Evolutionary conservation across 805 yeast species (phyloP).

Genomic region (Candida loeiensis): DNA sequence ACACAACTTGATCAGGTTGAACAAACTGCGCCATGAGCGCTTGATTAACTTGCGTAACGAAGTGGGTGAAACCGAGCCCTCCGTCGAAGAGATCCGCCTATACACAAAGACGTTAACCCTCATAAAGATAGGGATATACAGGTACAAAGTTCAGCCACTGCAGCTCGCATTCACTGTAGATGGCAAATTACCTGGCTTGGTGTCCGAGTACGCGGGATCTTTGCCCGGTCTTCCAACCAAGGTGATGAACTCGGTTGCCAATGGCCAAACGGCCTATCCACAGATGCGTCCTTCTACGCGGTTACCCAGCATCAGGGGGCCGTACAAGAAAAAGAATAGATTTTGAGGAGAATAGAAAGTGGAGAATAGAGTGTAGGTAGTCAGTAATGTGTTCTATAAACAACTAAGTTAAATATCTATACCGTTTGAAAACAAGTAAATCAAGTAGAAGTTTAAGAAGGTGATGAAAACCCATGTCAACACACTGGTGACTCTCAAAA

Average conservation of each 20-base stretch:
- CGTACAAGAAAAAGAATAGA: slow-evolving; percentile 34
- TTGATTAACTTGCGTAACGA: slow-evolving; percentile 20
- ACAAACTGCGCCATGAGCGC: slow-evolving; percentile 40
- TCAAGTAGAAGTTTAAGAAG: slow-evolving; percentile 38
- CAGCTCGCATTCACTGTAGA: slow-evolving; percentile 29
- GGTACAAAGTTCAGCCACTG: slow-evolving; percentile 24
- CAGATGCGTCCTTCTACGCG: slow-evolving; percentile 21
- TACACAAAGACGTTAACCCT: slow-evolving; percentile 31
- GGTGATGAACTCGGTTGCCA: slow-evolving; percentile 7
- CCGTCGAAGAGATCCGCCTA: slow-evolving; percentile 22
- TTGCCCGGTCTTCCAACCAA: slow-evolving; percentile 56
- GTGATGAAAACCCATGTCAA: slow-evolving; percentile 40
- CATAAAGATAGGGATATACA: slow-evolving; percentile 29
- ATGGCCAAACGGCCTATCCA: background rate
- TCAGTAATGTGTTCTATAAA: background rate
- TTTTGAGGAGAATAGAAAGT: slow-evolving; percentile 5
- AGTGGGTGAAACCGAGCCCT: slow-evolving; percentile 20
- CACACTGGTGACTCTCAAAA: slow-evolving; percentile 31
- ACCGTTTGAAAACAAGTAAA: slow-evolving; percentile 40
- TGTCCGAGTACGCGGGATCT: slow-evolving; percentile 71
- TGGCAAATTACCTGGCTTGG: slow-evolving; percentile 60
- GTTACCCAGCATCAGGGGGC: slow-evolving; percentile 38
- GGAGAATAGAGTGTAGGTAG: too few relatives aligned
- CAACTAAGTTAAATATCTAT: slow-evolving; percentile 28
- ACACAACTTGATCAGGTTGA: slow-evolving; percentile 28